Base-by-base conservation (phyloP, 2,329 filamentous ascomycete species). In the Dactylellina cionopaga region DNA sequence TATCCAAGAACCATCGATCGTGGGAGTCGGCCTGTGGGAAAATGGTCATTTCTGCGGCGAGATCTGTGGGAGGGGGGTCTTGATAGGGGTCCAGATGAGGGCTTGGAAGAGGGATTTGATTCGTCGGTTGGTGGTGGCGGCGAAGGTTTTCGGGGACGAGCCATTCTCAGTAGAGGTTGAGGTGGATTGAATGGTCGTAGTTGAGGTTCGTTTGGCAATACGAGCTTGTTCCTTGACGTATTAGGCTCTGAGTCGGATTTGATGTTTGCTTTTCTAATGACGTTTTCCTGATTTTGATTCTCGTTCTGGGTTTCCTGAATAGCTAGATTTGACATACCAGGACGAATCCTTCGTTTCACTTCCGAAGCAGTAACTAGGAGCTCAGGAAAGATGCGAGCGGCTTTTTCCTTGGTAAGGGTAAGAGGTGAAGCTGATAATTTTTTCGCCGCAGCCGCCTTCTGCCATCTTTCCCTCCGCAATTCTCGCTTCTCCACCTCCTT, bases 251-350 rank as follows among this genome's bases (percentile, higher is more conserved):
- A 15, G 55, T 10, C 19, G 41, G 19, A 46, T 5, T 47, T 47
- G 27, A 31, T 25, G 13, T 51, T 2, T 51, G 46, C n/a, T 7
- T 1, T 24, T n/a, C n/a, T n/a, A n/a, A n/a, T 22, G 19, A 2
- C 24, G 46, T 5, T 6, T 15, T 51, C 11, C 7, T 22, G 10
- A 13, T 51, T 17, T 52, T 13, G 22, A 25, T 17, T 19, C 5
- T 37, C 39, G 24, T 33, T 29, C 1, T n/a, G n/a, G n/a, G 27
- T 17, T 29, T 37, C 9, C 11, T 49, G 17, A 15, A 58, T 51
- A 5, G 49, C 62, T 1, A 51, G 13, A 2, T 66, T 66, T 22
- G 41, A 17, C 51, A 58, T 51, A 7, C 62, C 51, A 2, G 51
- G 51, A 2, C 51, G 24, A 22, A 58, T 35, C 43, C 51, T 56